Base-by-base conservation (phyloP, 208 protist genomes). In the Polymyxa betae region DNA sequence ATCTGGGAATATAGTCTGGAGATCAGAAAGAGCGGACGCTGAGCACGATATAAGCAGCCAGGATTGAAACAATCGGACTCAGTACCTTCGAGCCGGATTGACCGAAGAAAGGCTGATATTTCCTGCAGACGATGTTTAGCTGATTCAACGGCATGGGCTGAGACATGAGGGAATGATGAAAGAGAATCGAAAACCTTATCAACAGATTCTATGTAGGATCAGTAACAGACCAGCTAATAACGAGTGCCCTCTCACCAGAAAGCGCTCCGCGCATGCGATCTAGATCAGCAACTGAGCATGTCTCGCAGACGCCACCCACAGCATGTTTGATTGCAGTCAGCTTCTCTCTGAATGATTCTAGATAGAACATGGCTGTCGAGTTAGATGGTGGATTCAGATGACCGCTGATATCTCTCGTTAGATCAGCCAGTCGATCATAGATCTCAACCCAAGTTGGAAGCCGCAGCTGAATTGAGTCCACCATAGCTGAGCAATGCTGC, bases 281-380 rank as follows among this genome's bases (percentile, higher is more conserved):
- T 20, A 82, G 5, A n/a, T 82, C 72, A n/a, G 16, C 35, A 43
- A 82, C 72, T 35, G 72, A 82, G n/a, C 72, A 82, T 20, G n/a
- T 35, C 35, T 82, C 72, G n/a, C 72, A 82, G 12, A 35, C 5
- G 16, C 72, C 72, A 20, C 35, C 40, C 5, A 82, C 72, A 35
- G 72, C 72, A 43, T 82, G 35, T 43, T 82, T 82, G 72, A 82
- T 82, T 5, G 72, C n/a, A 20, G 72, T 82, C 72, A 82, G 72
- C n/a, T 5, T 35, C n/a, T 82, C 72, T n/a, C n/a, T 82, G 12
- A 82, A 43, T 20, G 5, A 20, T 38, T 5, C 72, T 5, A 82
- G 72, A n/a, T 82, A 82, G 72, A 35, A 5, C 5, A n/a, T n/a
- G 5, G 72, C 40, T n/a, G 16, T 60, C 24, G 49, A 60, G 49